Evolutionary conservation across 768 basidiomycete genomes (phyloP).

Genomic region (Agaricus sinodeliciosus): DNA sequence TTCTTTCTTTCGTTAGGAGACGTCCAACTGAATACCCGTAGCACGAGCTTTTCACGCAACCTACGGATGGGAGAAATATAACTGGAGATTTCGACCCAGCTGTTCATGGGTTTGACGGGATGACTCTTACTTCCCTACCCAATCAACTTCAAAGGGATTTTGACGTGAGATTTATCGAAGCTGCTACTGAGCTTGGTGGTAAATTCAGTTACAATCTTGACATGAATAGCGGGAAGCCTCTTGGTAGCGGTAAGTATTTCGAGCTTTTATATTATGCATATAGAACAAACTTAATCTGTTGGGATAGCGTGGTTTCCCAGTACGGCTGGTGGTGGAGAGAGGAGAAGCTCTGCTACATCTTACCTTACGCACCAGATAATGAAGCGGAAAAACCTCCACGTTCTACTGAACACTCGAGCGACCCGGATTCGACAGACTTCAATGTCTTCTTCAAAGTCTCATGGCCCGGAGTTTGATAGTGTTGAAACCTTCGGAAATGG

Average conservation of each 20-base stretch:
- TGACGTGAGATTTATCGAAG: constrained; percentile 25
- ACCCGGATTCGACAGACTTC: constrained; percentile 15
- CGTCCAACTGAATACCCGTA: constrained; percentile 8
- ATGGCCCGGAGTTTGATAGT: not conserved
- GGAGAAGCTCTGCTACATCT: constrained; percentile 25
- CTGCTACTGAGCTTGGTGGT: constrained; percentile 20
- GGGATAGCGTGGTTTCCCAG: constrained; percentile 17
- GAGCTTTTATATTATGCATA: too few relatives aligned
- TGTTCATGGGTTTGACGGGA: constrained; percentile 29
- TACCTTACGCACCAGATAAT: constrained; percentile 21
- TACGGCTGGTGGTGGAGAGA: constrained; percentile 19
- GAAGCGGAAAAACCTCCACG: constrained; percentile 22
- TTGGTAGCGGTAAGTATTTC: constrained; percentile 22
- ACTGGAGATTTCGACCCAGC: constrained; percentile 29
- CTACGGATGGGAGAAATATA: constrained; percentile 32
- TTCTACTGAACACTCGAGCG: constrained; percentile 23
- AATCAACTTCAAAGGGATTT: constrained; percentile 20
- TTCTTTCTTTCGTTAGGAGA: not conserved
- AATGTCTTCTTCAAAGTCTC: not conserved
- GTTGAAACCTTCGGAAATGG: constrained; percentile 3
- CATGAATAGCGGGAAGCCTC: constrained; percentile 21
- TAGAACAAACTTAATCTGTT: not conserved
- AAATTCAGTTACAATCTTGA: constrained; percentile 22
- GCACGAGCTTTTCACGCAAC: constrained; percentile 30
- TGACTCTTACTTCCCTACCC: constrained; percentile 24